Evolutionary conservation across 148 eudicot genomes (phyloP).

Genomic region (Chenopodium quinoa): DNA sequence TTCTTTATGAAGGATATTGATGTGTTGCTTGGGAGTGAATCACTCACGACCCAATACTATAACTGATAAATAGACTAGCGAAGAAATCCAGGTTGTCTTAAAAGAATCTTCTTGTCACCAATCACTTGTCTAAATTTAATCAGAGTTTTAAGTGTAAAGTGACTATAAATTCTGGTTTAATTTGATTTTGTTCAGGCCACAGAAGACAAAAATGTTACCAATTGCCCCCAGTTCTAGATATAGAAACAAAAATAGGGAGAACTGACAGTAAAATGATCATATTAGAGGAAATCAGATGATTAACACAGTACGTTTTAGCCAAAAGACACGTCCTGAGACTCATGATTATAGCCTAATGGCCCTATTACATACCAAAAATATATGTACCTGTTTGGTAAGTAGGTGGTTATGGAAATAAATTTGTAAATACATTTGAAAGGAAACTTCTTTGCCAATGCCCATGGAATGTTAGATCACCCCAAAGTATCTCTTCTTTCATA

Average conservation of each 20-base stretch:
- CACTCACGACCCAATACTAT: neutral
- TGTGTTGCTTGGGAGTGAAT: neutral
- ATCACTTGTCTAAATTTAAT: neutral
- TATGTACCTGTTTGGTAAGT: neutral
- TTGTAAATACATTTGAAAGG: no score
- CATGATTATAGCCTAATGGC: neutral
- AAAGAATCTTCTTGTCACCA: neutral
- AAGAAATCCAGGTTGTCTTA: neutral
- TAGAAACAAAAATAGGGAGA: neutral
- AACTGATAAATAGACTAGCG: neutral
- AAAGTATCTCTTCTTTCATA: no score
- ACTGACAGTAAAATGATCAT: neutral
- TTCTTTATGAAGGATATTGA: neutral
- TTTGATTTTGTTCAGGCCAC: neutral
- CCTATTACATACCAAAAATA: neutral
- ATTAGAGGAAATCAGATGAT: neutral
- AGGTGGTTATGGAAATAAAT: no score
- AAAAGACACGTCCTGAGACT: neutral
- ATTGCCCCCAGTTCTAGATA: neutral
- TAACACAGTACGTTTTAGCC: neutral
- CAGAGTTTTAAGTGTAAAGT: neutral
- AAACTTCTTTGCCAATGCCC: no score
- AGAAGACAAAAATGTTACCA: neutral
- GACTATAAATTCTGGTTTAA: neutral
- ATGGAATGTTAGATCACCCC: no score